Base-by-base conservation (phyloP, 2,329 filamentous ascomycete species). In the Rhynchosporium agropyri region DNA sequence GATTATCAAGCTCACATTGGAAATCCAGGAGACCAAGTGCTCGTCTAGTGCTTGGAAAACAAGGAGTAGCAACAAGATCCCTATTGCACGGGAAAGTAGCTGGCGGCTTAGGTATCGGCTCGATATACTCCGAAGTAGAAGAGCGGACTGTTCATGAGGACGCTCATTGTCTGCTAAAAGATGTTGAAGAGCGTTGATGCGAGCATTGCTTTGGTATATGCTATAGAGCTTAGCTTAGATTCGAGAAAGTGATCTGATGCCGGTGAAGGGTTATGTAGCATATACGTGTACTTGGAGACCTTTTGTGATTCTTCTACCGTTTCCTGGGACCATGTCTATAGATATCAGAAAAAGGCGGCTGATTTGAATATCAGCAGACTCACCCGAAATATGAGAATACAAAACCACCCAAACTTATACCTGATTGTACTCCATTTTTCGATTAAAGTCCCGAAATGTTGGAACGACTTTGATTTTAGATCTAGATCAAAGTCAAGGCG, bases 1-100 rank as follows among this genome's bases (percentile, higher is more conserved):
- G 40, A 51, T 20, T 4, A 38, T 33, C 1, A 20, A 54, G 2
- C 42, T 43, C n/a, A 55, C 7, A 29, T 50, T 6, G 29, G 57
- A 56, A 29, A n/a, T 43, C 51, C 59, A 46, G 28, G 57, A 50
- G 42, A 56, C 49, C 31, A 50, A 8, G 33, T 56, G 43, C 42
- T 50, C 42, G 12, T 31, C 42, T 28, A 50, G 13, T 31, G 38
- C 31, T 36, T 56, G 29, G 31, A 61, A 20, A 13, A 61, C 26
- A 5, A 56, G 51, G 8, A 61, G 42, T 15, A 56, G 12, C 33
- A 61, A 8, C 33, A 56, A 31, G 5, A 61, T 8, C 2, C 53
- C 33, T 3, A 57, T 43, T 29, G 29, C 54, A n/a, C 51, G 2
- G 20, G 53, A 51, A 7, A 62, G 51, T 13, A 43, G 10, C n/a